phyloP scores from a whole-genome alignment of 2,329 filamentous ascomycete species.

The Daldinia eschscholtzii region DNA sequence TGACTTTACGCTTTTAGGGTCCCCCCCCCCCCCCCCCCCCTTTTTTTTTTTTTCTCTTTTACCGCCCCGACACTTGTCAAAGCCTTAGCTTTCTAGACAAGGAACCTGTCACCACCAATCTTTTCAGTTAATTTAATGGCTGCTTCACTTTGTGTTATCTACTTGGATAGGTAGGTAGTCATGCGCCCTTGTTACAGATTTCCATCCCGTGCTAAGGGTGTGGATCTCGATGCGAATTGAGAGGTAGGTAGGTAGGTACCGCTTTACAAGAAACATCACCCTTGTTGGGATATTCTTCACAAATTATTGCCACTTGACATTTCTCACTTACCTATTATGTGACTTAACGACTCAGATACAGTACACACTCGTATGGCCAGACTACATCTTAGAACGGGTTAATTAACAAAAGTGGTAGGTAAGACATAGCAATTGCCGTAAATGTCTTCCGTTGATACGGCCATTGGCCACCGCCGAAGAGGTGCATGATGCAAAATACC shows the following conservation, averaged over 20 bases:
- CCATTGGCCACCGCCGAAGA: not conserved
- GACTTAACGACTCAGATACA: not conserved
- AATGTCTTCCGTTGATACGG: not conserved
- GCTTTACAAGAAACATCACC: not conserved
- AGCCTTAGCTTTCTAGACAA: not conserved
- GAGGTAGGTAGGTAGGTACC: not conserved
- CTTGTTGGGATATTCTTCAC: not conserved
- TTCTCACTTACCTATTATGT: not conserved
- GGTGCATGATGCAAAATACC: not conserved
- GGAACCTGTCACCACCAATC: not conserved
- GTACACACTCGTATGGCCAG: not conserved
- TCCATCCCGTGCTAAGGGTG: not conserved
- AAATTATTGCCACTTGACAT: not conserved
- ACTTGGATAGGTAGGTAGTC: no score
- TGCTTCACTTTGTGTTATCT: no score
- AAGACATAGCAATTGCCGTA: not conserved
- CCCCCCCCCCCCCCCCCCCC: no score
- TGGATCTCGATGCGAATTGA: not conserved
- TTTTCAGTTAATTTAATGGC: not conserved
- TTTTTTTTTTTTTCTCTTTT: no score
- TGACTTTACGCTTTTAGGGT: not conserved
- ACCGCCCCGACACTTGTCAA: not conserved
- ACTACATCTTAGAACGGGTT: not conserved
- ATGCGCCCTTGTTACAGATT: not conserved
- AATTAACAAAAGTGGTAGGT: not conserved